Conservation (phyloP, 352 stramenopile genomes). For the Poterioochromonas sp. region DNA sequence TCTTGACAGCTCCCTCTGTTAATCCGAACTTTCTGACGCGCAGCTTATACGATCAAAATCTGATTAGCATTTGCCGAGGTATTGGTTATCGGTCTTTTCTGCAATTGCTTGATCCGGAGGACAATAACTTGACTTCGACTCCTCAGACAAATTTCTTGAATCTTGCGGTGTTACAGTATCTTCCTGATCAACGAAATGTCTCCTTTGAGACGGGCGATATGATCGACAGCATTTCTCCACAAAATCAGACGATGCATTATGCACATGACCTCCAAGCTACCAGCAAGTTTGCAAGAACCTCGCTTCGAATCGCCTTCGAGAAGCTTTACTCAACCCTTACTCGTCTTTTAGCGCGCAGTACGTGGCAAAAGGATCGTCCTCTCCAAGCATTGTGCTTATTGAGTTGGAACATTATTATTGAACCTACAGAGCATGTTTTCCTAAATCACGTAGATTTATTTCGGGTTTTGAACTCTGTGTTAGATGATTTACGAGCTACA, state of each 20-base stretch:
- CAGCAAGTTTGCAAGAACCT: not conserved
- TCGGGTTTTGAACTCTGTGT: constrained; percentile 68
- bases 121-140: not conserved
- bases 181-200: too few relatives aligned
- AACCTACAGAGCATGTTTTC: constrained; percentile 71
- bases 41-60: not conserved
- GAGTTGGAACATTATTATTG: constrained; percentile 70
- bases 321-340: not conserved
- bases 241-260: not conserved
- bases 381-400: constrained; percentile 41
- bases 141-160: too few relatives aligned
- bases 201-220: too few relatives aligned
- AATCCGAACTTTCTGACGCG: not conserved
- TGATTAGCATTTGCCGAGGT: not conserved
- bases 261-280: not conserved
- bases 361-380: not conserved
- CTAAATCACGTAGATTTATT: constrained; percentile 72
- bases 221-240: too few relatives aligned
- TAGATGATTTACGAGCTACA: constrained; percentile 61
- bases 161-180: too few relatives aligned
- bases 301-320: not conserved
- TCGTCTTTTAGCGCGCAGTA: not conserved
- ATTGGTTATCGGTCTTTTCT: not conserved
- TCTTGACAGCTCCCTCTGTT: not conserved
- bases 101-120: not conserved